Conservation (phyloP, 2,329 filamentous ascomycete species). For the Claviceps africana region DNA sequence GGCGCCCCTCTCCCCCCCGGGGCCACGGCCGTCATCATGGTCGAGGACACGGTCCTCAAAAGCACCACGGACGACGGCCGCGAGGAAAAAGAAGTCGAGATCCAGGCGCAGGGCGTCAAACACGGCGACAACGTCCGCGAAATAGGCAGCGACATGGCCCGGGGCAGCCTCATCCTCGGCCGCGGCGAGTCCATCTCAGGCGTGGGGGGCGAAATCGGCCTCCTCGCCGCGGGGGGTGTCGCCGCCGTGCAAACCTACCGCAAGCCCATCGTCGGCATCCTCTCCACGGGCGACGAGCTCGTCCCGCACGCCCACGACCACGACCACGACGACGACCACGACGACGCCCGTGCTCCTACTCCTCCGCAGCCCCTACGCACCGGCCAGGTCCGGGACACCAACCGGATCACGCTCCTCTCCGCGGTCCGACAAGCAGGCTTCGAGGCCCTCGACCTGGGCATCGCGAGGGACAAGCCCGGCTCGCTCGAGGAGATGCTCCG, state of each 20-base stretch:
- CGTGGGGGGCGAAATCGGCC: conserved; percentile 78
- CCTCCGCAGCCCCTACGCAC: conserved; percentile 48
- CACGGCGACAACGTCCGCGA: conserved; percentile 81
- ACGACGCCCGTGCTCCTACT: too few species aligned
- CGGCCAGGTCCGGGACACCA: conserved; percentile 88
- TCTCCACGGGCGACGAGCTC: conserved; percentile 93
- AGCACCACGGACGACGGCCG: conserved; percentile 62
- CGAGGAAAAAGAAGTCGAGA: conserved; percentile 81
- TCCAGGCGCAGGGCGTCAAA: conserved; percentile 62
- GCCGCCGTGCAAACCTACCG: conserved; percentile 57
- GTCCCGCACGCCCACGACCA: conserved; percentile 49
- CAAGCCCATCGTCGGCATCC: conserved; percentile 65
- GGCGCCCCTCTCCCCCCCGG: conserved; percentile 81
- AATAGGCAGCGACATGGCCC: conserved; percentile 71
- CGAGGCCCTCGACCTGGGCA: conserved; percentile 70
- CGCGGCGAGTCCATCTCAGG: conserved; percentile 74
- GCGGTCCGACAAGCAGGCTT: conserved; percentile 64
- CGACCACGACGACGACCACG: too few species aligned
- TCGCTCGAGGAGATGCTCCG: conserved; percentile 67
- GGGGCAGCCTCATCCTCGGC: conserved; percentile 54
- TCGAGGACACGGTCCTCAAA: conserved; percentile 76
- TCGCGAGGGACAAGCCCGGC: conserved; percentile 60
- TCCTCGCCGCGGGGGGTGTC: conserved; percentile 75
- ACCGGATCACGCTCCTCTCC: conserved; percentile 74
- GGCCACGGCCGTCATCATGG: conserved; percentile 79